Evolutionary conservation across 2,329 filamentous ascomycete species (phyloP), one percentile per base, ranked within the genome.

Genomic region (Xylaria sp.): DNA sequence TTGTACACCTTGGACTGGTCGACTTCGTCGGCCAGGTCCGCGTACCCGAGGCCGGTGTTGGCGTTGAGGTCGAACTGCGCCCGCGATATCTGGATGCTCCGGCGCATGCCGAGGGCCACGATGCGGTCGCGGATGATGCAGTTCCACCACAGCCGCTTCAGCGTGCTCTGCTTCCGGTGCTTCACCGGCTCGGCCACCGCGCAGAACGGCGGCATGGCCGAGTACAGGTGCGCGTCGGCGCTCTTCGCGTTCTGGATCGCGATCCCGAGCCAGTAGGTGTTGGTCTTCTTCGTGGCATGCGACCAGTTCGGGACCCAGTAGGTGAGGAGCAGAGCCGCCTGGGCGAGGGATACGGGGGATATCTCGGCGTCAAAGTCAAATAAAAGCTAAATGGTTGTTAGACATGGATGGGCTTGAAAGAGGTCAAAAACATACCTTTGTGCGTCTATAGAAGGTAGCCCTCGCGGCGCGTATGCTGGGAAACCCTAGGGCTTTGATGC

Each of bases 91-190:
- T 81, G 78, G n/a, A 79, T 71, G 39, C 74, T 73, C 9, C 78
- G 73, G n/a, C 79, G 73, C 55, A 82, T 72, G 3, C 78, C 75
- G 7, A 83, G 69, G 3, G 75, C 72, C 21, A 83, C 59, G 17
- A 79, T 76, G 38, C 78, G 73, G 62, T 82, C 80, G 9, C 80
- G 76, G 4, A 82, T 70, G 39, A 83, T 70, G 53, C 79, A 81
- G 52, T 78, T 79, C 79, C 80, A 83, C 79, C 79, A 82, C 7
- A 83, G 65, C 1, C 79, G 71, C 64, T 81, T 83, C 26, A 77
- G 71, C 7, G 72, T 67, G 55, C 73, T 71, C 50, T 74, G 69
- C 54, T 74, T 73, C 57, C 71, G 70, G 8, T 68, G 60, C 41
- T 73, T 67, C 8, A 71, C 57, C 0, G 70, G 68, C 4, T 71